Evolutionary conservation across 306 rosid species (phyloP).

Genomic region (Phaseolus lunatus): DNA sequence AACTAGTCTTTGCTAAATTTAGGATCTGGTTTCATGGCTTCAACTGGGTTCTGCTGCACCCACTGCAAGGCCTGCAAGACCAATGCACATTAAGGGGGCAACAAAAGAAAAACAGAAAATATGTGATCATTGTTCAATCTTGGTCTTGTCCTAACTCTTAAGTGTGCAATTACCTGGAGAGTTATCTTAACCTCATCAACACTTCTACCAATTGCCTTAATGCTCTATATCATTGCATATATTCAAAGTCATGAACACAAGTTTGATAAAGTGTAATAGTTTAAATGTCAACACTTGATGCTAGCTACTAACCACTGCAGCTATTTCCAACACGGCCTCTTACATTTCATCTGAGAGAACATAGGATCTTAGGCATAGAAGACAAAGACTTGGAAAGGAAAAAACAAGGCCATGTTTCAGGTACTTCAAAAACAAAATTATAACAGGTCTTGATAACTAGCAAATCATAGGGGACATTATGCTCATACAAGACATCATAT

Average conservation of each 20-base stretch:
- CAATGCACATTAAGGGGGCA: constrained; percentile 19
- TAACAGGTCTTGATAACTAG: background rate
- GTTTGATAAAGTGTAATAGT: constrained; percentile 9
- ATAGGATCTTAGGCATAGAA: background rate
- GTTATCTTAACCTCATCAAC: too few species aligned
- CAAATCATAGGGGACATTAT: constrained; percentile 1
- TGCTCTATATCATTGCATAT: constrained; percentile 47
- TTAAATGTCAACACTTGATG: constrained; percentile 16
- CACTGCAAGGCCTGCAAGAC: constrained; percentile 86
- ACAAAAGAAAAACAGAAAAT: background rate
- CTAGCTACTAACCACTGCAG: background rate
- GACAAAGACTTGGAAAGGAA: background rate
- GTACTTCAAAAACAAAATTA: constrained; percentile 23
- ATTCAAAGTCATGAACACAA: background rate
- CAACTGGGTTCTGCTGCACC: constrained; percentile 95
- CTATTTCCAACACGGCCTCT: constrained; percentile 20
- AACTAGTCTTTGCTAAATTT: constrained; percentile 96
- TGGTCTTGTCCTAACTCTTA: too few species aligned
- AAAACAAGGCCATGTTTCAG: background rate
- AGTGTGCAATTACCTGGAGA: too few species aligned
- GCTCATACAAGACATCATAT: background rate
- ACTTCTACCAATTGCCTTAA: too few species aligned
- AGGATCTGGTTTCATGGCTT: constrained; percentile 99
- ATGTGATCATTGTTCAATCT: background rate
- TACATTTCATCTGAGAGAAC: constrained; percentile 22